These are phyloP conservation scores for Aschersonia sp. DNA, from an alignment of 2,329 filamentous ascomycete species.

Conservation along the genomic window DNA sequence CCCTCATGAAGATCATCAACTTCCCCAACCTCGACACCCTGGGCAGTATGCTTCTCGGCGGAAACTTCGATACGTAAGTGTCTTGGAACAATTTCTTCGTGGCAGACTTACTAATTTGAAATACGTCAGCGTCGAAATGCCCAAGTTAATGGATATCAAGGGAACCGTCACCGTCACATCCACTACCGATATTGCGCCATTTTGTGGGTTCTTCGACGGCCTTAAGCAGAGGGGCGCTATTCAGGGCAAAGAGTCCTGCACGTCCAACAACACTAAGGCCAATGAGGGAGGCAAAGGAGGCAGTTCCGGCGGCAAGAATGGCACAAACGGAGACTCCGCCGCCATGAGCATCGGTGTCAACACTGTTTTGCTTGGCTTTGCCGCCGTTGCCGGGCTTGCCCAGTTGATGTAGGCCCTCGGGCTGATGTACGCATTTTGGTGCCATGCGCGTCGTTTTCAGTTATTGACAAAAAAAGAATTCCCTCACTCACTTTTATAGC, in stretches of 20 bases:
- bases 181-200: slow-evolving; percentile 44
- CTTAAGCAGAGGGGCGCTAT: slow-evolving; percentile 22
- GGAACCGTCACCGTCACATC: slow-evolving; percentile 59
- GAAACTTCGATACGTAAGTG: slow-evolving; percentile 70
- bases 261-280: slow-evolving; percentile 34
- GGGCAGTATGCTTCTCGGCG: slow-evolving; percentile 74
- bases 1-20: slow-evolving; percentile 46
- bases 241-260: slow-evolving; percentile 31
- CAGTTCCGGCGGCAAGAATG: slow-evolving; percentile 10
- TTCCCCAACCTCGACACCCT: slow-evolving; percentile 58
- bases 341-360: slow-evolving; percentile 31
- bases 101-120: not conserved
- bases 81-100: not conserved
- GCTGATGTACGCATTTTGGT: slow-evolving; percentile 13
- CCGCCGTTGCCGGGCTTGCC: slow-evolving; percentile 29
- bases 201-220: slow-evolving; percentile 37
- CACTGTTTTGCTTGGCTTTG: slow-evolving; percentile 30
- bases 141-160: slow-evolving; percentile 50
- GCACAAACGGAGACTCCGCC: slow-evolving; percentile 23
- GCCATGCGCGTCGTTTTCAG: slow-evolving; percentile 21
- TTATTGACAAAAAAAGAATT: slow-evolving; percentile 16
- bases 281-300: slow-evolving; percentile 28
- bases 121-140: slow-evolving; percentile 51
- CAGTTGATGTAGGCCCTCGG: slow-evolving; percentile 33
- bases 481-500: slow-evolving; percentile 16